Evolutionary conservation across 2,329 filamentous ascomycete species (phyloP), one percentile per base, ranked within the genome.

Genomic region (Xylariaceae sp.): DNA sequence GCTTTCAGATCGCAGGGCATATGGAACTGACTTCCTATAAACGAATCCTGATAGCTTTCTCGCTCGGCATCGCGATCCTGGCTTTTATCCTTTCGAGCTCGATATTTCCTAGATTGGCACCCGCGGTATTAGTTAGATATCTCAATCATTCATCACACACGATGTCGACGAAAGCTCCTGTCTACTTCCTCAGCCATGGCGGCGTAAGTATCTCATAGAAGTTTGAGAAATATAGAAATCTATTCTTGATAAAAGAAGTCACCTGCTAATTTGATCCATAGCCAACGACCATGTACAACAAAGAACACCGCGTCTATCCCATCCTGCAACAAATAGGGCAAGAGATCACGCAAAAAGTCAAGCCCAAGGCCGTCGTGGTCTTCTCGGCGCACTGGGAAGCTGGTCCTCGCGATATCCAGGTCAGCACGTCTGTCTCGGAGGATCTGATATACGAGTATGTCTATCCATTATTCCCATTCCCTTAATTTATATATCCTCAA

Each of bases 351-450:
- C 76, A 81, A 34, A 82, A 84, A 62, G 83, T 90, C 49, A 87
- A 86, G 67, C 88, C 88, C 1, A 86, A 83, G 62, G 89, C 88
- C 1, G 80, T 92, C 13, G 84, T 92, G 0, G 86, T 91, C 30
- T 87, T 92, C 70, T 90, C 88, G 0, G 89, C 88, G 0, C 88
- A 92, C 72, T 92, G 89, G 88, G 85, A 89, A 73, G 84, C 80
- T 51, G 74, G 69, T 57, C 73, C 74, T 45, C 75, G 80, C 65
- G 78, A 75, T 2, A 81, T 90, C 62, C 77, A 87, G 67, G 80
- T 90, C 65, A 90, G 90, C 71, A 83, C 81, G 7, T 84, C 82
- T 2, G 83, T 84, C 58, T 74, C 78, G n/a, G 84, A 81, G 2
- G 82, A 86, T 59, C 69, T 90, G 64, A 88, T 90, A 54, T 90